Conservation (phyloP, 169 alveolate genomes). For the Plasmodium vinckei region DNA sequence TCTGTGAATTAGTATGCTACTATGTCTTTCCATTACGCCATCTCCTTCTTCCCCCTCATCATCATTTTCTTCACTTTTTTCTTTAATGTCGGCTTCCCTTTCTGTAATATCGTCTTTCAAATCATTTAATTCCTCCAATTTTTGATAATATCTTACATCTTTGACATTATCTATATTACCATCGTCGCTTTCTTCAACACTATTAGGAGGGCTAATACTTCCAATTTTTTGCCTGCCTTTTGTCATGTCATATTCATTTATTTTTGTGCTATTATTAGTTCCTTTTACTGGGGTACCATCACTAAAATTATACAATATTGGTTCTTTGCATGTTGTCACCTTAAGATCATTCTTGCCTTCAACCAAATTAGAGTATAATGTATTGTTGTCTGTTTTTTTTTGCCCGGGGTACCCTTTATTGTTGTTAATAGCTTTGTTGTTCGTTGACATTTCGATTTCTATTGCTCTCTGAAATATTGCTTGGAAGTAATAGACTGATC, state of each 20-base stretch:
- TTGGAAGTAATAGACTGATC: not conserved
- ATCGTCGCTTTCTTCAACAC: too few species aligned
- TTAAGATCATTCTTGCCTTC: not conserved
- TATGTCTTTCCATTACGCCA: conserved; percentile 76
- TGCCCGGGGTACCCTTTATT: not conserved
- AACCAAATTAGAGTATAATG: not conserved
- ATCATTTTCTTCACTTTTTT: not conserved
- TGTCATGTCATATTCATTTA: too few species aligned
- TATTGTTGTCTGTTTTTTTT: not conserved
- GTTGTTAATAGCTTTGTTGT: not conserved
- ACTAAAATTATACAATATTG: not conserved
- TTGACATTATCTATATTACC: too few species aligned
- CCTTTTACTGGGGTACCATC: not conserved
- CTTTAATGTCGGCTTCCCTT: too few species aligned
- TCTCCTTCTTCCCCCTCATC: conserved; percentile 10
- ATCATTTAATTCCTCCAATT: too few species aligned
- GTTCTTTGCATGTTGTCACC: not conserved
- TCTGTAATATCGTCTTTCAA: too few species aligned
- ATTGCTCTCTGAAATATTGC: not conserved
- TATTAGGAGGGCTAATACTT: too few species aligned
- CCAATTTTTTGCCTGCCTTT: too few species aligned
- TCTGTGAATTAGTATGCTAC: conserved; percentile 58
- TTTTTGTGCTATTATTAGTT: not conserved
- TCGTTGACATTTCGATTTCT: conserved; percentile 10
- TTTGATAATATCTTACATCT: too few species aligned